Conservation (phyloP, 1,284 basidiomycete species). For the Microbotryomycetes sp. region DNA sequence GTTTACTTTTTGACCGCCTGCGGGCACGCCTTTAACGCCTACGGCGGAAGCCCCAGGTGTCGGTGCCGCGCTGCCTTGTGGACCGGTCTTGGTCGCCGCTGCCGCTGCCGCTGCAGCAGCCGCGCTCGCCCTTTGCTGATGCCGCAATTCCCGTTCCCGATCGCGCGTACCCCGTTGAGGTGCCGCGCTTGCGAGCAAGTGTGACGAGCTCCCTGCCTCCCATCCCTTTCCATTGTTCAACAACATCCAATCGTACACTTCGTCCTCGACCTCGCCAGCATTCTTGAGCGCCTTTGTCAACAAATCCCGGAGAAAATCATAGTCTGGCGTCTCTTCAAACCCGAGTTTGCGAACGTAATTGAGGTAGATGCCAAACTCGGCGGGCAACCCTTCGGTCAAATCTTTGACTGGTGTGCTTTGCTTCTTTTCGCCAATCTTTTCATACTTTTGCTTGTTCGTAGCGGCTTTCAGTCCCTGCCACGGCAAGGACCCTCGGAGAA, state of each 20-base stretch:
- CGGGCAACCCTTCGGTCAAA: slow-evolving; percentile 86
- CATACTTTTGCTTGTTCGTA: slow-evolving; percentile 97
- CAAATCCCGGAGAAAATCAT: slow-evolving; percentile 86
- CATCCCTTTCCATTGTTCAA: slow-evolving; percentile 88
- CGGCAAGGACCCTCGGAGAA: slow-evolving; percentile 78
- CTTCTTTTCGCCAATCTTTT: slow-evolving; percentile 99
- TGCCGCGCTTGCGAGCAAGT: slow-evolving; percentile 37
- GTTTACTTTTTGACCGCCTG: slow-evolving; percentile 41
- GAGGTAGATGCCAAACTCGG: slow-evolving; percentile 86
- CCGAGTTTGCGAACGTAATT: slow-evolving; percentile 95
- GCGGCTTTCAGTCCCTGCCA: slow-evolving; percentile 94
- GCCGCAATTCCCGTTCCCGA: slow-evolving; percentile 44
- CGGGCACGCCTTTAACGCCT: slow-evolving; percentile 62
- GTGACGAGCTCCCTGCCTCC: slow-evolving; percentile 57
- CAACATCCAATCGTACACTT: slow-evolving; percentile 82
- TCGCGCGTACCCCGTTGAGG: slow-evolving; percentile 39
- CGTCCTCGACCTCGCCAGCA: slow-evolving; percentile 78
- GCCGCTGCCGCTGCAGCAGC: slow-evolving; percentile 38
- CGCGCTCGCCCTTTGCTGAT: slow-evolving; percentile 41
- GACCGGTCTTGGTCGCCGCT: slow-evolving; percentile 60
- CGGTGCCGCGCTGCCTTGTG: slow-evolving; percentile 55
- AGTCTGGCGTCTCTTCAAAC: slow-evolving; percentile 95
- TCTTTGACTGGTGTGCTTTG: slow-evolving; percentile 93
- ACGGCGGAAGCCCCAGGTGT: slow-evolving; percentile 55
- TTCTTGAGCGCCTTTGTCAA: slow-evolving; percentile 87